Evolutionary conservation across 352 stramenopile genomes (phyloP), one percentile per base, ranked within the genome.

Genomic region (Poterioochromonas sp.): DNA sequence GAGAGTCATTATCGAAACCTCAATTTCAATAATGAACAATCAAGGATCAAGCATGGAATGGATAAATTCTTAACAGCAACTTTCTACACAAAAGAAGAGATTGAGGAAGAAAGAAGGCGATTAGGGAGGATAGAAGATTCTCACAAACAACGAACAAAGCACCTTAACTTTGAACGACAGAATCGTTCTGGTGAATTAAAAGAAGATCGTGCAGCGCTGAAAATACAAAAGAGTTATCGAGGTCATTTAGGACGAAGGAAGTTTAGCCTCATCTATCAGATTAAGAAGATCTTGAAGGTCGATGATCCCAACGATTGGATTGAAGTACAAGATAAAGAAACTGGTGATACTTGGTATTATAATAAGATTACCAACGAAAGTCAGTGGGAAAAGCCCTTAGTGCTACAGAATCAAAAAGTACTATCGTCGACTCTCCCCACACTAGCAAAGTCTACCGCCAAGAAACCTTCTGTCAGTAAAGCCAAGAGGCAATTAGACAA

Each of bases 311-410:
- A 43, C 1, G 54, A 53, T 2, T 82, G 78, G 70, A 76, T 85
- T 29, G 69, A 86, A 80, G 81, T 85, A 18, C 47, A 80, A 41
- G 84, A 87, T 76, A 73, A 78, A 22, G 77, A 86, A 35, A 64
- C 79, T 39, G 82, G 83, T 41, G 84, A 86, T 68, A 53, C 78
- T 35, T 88, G 83, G 83, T 88, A 87, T 80, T 86, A 83, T 73
- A 88, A 88, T 54, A 83, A 76, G 1, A 49, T 84, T 15, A 85
- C 76, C 20, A 76, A 80, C 26, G 65, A 80, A 32, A 83, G 69
- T 32, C 80, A 84, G 44, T 88, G 84, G 84, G 82, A 84, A 18
- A 76, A 71, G 32, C 84, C 84, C 15, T 73, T 73, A 37, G 70
- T 77, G 40, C 70, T 84, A 15, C n/a, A n/a, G n/a, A n/a, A n/a